Evolutionary conservation across 2,329 filamentous ascomycete genomes (phyloP).

Genomic region (Alternaria arborescens): DNA sequence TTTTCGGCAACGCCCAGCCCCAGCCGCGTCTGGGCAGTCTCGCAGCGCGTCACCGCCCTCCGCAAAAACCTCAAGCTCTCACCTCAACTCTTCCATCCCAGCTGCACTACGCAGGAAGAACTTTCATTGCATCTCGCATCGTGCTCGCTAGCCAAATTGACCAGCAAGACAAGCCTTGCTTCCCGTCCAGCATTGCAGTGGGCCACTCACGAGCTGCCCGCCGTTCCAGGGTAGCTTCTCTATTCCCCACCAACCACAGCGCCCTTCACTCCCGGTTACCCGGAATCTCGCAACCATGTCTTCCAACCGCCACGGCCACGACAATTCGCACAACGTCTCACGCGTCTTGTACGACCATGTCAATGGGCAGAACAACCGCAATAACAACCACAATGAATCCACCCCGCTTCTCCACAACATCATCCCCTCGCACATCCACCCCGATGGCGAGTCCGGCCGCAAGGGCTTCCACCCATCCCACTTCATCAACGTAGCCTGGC

Average conservation of each 20-base stretch:
- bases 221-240: background rate
- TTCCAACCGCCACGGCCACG: slow-evolving; percentile 16
- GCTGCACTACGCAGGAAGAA: slow-evolving; percentile 1
- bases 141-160: background rate
- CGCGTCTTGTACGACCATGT: slow-evolving; percentile 22
- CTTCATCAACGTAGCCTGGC: slow-evolving; percentile 71
- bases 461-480: slow-evolving; percentile 68
- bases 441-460: slow-evolving; percentile 73
- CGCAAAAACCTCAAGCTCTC: background rate
- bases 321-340: slow-evolving; percentile 21
- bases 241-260: slow-evolving; percentile 4
- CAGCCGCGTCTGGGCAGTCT: slow-evolving; percentile 11
- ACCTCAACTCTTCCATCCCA: slow-evolving; percentile 10
- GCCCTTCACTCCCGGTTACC: background rate
- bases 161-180: background rate
- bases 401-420: slow-evolving; percentile 44
- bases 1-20: slow-evolving; percentile 8
- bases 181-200: background rate
- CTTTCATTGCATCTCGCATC: background rate
- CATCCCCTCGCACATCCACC: slow-evolving; percentile 49
- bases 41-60: slow-evolving; percentile 12
- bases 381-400: slow-evolving; percentile 31
- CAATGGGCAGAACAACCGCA: slow-evolving; percentile 17
- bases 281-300: slow-evolving; percentile 7
- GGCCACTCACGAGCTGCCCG: background rate